Evolutionary conservation across 345 rosid genomes (phyloP).

Genomic region (Pistacia vera): DNA sequence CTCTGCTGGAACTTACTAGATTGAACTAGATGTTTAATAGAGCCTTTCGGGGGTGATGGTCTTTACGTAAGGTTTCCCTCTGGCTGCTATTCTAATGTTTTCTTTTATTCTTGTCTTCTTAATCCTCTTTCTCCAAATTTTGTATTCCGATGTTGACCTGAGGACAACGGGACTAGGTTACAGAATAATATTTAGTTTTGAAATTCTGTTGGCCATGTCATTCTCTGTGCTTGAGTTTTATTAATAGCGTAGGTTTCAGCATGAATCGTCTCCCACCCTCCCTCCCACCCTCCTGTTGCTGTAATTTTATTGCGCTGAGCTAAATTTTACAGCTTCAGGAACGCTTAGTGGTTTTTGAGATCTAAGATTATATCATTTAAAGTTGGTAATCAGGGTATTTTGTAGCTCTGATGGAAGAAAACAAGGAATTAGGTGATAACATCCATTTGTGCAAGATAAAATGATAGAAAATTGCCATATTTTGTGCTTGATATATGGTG

Average conservation of each 20-base stretch:
- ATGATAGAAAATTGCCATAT: neutral
- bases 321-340: neutral
- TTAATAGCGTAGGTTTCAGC: neutral
- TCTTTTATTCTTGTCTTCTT: neutral
- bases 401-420: neutral
- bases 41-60: no score
- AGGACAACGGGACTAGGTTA: neutral
- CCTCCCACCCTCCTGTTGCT: neutral
- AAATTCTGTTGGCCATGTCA: neutral
- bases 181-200: no score
- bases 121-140: neutral
- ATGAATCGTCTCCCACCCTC: no score
- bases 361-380: neutral
- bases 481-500: neutral
- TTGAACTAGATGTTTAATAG: neutral
- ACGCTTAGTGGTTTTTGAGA: neutral
- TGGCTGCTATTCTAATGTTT: slow-evolving; percentile 17
- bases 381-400: neutral
- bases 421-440: neutral
- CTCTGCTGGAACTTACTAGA: neutral
- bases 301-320: neutral
- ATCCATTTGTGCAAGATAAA: neutral
- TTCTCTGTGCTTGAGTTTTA: neutral
- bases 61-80: neutral
- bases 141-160: neutral